A percentile compares a stretch with the other conserved stretches of the same genome.
Evolutionary conservation across 2,329 filamentous ascomycete genomes (phyloP).

Genomic region (Nothophaeocryptopus gaeumannii): DNA sequence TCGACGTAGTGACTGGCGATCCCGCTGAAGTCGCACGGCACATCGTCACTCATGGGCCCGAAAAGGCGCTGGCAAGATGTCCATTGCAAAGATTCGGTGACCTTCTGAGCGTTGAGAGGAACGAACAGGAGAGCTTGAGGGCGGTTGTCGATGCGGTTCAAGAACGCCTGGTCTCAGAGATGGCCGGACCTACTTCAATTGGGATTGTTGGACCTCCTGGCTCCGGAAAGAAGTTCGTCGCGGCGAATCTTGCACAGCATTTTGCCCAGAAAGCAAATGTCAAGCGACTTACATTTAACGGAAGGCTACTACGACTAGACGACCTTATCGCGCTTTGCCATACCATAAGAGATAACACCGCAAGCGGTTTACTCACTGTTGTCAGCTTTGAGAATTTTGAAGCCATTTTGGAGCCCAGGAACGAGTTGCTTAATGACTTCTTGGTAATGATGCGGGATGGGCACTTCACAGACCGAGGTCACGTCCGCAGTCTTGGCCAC

Average conservation of each 20-base stretch:
- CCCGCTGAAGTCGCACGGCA: slow-evolving; percentile 34
- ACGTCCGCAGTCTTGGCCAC: slow-evolving; percentile 27
- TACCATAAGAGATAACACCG: slow-evolving; percentile 31
- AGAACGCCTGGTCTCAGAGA: slow-evolving; percentile 28
- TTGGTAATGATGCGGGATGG: slow-evolving; percentile 33
- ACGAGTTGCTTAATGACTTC: slow-evolving; percentile 30
- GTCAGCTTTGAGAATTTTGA: slow-evolving; percentile 35
- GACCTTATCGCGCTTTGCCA: slow-evolving; percentile 32
- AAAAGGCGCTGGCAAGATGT: slow-evolving; percentile 32
- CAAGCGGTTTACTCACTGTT: slow-evolving; percentile 27
- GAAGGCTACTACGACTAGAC: slow-evolving; percentile 27
- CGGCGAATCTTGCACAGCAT: slow-evolving; percentile 30
- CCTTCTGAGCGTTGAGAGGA: slow-evolving; percentile 30
- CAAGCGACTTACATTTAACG: slow-evolving; percentile 30
- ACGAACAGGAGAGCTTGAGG: slow-evolving; percentile 33
- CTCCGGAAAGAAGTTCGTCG: slow-evolving; percentile 35
- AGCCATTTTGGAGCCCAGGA: slow-evolving; percentile 27
- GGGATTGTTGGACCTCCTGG: slow-evolving; percentile 32
- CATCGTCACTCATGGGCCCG: slow-evolving; percentile 31
- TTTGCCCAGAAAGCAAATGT: slow-evolving; percentile 23
- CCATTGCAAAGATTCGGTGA: slow-evolving; percentile 29
- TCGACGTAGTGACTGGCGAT: slow-evolving; percentile 34
- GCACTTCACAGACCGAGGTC: slow-evolving; percentile 30
- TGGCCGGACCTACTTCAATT: slow-evolving; percentile 30
- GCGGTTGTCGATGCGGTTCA: slow-evolving; percentile 31